Base-by-base conservation (phyloP, 768 basidiomycete species). In the Serendipita sp. region DNA sequence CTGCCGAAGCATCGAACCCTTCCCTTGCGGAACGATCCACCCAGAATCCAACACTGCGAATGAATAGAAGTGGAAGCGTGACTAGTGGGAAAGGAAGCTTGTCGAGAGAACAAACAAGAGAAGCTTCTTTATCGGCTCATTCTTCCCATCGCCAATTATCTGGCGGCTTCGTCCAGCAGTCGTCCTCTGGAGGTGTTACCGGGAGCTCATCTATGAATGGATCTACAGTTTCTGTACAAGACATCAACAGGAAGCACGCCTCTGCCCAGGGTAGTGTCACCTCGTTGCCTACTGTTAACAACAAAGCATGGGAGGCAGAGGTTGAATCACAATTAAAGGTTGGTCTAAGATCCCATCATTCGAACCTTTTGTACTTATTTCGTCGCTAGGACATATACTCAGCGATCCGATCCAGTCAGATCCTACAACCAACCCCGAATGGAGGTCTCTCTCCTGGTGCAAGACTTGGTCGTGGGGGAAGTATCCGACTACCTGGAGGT, bases 311-410 rank as follows among this genome's bases (percentile, higher is more conserved):
- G 91, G 92, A 95, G 71, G 73, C 71, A 11, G 93, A 95, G 65
- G 85, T 97, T 81, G 94, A 97, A 74, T 80, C 69, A 65, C 71
- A 90, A 67, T 81, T 99, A 67, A 94, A 92, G 81, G 92, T 90
- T 51, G 45, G 75, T 69, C 16, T 18, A 3, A n/a, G 11, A 3
- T 11, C 54, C 65, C 35, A 18, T 30, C 30, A 56, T 41, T 58
- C 38, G 37, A 13, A 34, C 37, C 15, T 38, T 44, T 46, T 60
- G 18, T 56, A 64, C 47, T 65, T 66, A 68, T 56, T 63, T 3
- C 63, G 7, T 18, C 15, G 30, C 1, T 68, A 94, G 90, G 96
- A 99, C 71, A 95, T 99, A 81, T 99, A 93, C 77, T 82, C 79
- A 69, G 86, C 92, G 5, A 85, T 98, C 75, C 93, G 94, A 76